Evolutionary conservation across 208 protist species (phyloP).

Genomic region (Trypanosoma cruzi): DNA sequence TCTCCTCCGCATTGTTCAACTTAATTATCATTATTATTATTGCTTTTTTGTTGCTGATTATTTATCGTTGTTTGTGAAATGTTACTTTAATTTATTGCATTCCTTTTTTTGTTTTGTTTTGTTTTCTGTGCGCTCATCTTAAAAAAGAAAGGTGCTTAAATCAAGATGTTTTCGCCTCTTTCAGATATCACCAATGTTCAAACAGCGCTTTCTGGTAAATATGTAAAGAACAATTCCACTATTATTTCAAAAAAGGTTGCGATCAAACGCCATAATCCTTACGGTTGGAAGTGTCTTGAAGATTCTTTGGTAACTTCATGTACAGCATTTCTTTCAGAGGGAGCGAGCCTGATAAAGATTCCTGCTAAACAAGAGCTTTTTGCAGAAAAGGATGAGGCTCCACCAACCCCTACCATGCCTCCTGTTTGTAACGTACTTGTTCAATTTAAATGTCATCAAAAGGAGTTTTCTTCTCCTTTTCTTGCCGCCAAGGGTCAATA

Average conservation of each 20-base stretch:
- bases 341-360: neutral
- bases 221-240: conserved; percentile 1
- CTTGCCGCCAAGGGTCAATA: conserved; percentile 72
- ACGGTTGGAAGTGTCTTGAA: conserved; percentile 69
- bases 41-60: no score
- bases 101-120: neutral
- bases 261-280: conserved; percentile 65
- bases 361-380: conserved; percentile 39
- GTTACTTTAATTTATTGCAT: no score
- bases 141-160: neutral
- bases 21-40: no score
- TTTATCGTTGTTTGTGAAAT: no score
- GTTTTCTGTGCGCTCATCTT: neutral
- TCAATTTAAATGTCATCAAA: conserved; percentile 91
- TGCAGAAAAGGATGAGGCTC: conserved; percentile 43
- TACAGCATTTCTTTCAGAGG: conserved; percentile 19
- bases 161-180: conserved; percentile 35
- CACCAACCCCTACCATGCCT: conserved; percentile 26
- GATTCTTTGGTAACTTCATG: conserved; percentile 26
- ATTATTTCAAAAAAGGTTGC: neutral
- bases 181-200: conserved; percentile 81
- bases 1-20: no score
- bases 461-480: conserved; percentile 66
- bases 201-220: conserved; percentile 19
- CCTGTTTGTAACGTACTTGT: conserved; percentile 61